A percentile compares a stretch with the other conserved stretches of the same genome.
Conservation (phyloP, 257 asterid genomes). For the Capsicum baccatum region DNA sequence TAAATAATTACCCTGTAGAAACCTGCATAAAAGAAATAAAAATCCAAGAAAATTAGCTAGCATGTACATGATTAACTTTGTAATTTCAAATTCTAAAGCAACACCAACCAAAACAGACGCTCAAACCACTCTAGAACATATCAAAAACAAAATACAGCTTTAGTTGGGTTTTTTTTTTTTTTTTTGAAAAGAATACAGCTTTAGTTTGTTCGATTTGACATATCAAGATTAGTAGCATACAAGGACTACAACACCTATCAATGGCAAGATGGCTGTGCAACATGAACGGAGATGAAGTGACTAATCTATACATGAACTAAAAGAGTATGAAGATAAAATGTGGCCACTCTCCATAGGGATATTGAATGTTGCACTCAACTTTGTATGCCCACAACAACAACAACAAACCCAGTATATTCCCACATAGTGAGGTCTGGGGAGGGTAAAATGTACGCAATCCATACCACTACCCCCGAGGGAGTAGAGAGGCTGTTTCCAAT, state of each 20-base stretch:
- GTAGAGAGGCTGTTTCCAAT: too few relatives aligned
- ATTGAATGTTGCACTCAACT: neutral
- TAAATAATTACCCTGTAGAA: constrained; percentile 92
- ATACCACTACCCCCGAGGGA: too few relatives aligned
- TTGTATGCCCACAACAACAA: neutral
- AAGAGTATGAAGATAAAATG: neutral
- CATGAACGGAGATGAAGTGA: neutral
- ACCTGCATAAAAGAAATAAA: constrained; percentile 55
- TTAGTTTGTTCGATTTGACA: constrained; percentile 15
- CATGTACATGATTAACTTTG: neutral
- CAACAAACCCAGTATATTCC: too few relatives aligned
- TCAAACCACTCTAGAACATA: constrained; percentile 17
- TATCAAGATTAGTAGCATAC: constrained; percentile 20
- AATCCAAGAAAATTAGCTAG: constrained; percentile 14
- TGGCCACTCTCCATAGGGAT: neutral
- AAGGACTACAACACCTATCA: constrained; percentile 6
- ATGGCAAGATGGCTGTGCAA: neutral
- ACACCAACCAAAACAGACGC: neutral
- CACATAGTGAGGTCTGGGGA: too few relatives aligned
- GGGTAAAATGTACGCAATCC: too few relatives aligned
- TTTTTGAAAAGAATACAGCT: neutral
- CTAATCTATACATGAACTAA: constrained; percentile 5
- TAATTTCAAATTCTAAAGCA: constrained; percentile 10
- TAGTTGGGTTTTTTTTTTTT: neutral
- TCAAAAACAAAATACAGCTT: constrained; percentile 11